These are phyloP conservation scores for Nymphaea colorata DNA, from an alignment of 164 flowering plant species.

Conservation along the genomic window DNA sequence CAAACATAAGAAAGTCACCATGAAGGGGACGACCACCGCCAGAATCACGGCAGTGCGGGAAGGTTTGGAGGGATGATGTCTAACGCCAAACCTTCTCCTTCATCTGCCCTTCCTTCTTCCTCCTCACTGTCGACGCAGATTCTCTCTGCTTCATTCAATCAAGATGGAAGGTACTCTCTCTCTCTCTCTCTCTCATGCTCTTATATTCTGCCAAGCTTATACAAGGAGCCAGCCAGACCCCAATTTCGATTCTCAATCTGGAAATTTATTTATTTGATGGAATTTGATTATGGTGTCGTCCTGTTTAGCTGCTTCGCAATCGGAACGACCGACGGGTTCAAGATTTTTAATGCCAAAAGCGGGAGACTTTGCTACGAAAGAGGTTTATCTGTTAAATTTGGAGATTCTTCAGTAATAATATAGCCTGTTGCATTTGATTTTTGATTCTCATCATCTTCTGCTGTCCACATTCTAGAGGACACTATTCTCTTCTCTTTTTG, in stretches of 20 bases:
- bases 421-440: not conserved
- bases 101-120: not conserved
- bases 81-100: too few relatives aligned
- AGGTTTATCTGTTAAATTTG: slow-evolving; percentile 23
- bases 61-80: too few relatives aligned
- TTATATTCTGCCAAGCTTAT: not conserved
- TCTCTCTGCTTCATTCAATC: slow-evolving; percentile 88
- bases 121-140: slow-evolving; percentile 36
- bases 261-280: not conserved
- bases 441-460: not conserved
- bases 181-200: not conserved
- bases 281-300: not conserved
- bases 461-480: not conserved
- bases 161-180: slow-evolving; percentile 52
- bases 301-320: slow-evolving; percentile 60
- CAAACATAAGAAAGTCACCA: too few relatives aligned
- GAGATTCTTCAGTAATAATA: not conserved
- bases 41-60: too few relatives aligned
- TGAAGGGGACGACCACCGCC: too few relatives aligned
- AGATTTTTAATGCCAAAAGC: slow-evolving; percentile 52
- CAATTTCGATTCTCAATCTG: not conserved
- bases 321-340: slow-evolving; percentile 69
- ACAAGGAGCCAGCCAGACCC: not conserved
- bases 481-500: not conserved
- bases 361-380: slow-evolving; percentile 70